Evolutionary conservation across 305 asterid genomes (phyloP), one percentile per base, ranked within the genome.

Genomic region (Fraxinus sp.): DNA sequence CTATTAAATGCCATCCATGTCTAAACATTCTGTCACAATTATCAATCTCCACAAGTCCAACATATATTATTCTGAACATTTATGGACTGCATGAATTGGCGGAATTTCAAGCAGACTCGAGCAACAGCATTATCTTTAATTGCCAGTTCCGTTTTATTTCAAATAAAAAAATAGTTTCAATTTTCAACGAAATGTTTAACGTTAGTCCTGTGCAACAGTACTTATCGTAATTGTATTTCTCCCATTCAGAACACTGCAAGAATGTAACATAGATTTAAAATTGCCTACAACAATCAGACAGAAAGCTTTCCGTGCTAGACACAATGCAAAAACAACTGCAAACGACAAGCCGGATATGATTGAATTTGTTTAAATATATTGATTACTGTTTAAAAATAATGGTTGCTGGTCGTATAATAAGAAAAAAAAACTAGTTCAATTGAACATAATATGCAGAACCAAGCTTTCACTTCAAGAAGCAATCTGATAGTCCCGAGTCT

Each of bases 91-190:
- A 18, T 39, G 39, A 78, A 52, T 73, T 37, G 72, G 79, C 55
- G 59, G 26, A 71, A 32, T 62, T 36, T 81, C 81, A 71, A 80
- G 77, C 33, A 20, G 36, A 28, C 71, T 8, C 59, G 26, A 57
- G 79, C 62, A n/a, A 81, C 80, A 81, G 41, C 36, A 35, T 79
- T 59, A 20, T 71, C 79, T 55, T 82, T 14, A 64, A 78, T 81
- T 28, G 28, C 62, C 81, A 70, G 71, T 30, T 78, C 52, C 10
- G 7, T 36, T 79, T 39, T 73, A 71, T 75, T 80, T 85, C 73
- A 62, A 20, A 22, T 77, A 11, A 11, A 36, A 11, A 11, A 36
- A 11, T 4, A 79, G 72, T 57, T 49, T 10, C 73, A 78, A 62
- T 41, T 57, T 49, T 10, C 73, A 81, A 74, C 16, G 22, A 55